Conservation (phyloP, 2,329 filamentous ascomycete genomes). For the Colletotrichum destructivum region DNA sequence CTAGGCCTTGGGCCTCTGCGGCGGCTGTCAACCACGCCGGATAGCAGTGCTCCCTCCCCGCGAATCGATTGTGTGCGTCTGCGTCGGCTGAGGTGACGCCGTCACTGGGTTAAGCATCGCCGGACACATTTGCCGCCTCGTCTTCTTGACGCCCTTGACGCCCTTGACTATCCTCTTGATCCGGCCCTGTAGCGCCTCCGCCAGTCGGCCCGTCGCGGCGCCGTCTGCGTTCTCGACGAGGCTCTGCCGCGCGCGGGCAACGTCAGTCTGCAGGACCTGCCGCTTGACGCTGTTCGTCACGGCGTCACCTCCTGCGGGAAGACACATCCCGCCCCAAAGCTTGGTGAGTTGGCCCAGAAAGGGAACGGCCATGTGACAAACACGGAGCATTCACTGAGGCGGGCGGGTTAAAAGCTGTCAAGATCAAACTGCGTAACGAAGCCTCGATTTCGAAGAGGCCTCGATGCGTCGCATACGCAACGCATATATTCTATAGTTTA, state of each 20-base stretch:
- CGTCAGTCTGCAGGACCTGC: conserved; percentile 1
- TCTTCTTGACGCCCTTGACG: background rate
- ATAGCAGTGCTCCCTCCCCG: background rate
- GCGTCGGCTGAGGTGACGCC: background rate
- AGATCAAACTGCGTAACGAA: no score
- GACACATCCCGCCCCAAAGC: no score
- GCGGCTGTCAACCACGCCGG: conserved; percentile 6
- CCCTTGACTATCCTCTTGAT: background rate
- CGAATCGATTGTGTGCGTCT: background rate
- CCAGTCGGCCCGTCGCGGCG: no score
- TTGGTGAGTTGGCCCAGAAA: conserved; percentile 37
- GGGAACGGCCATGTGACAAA: conserved; percentile 33
- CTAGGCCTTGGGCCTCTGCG: background rate
- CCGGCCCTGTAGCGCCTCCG: conserved; percentile 18
- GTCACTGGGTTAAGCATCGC: background rate
- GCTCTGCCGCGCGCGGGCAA: conserved; percentile 2
- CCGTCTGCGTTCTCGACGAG: conserved; percentile 1
- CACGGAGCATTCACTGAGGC: no score
- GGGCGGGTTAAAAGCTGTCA: background rate
- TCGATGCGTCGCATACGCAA: background rate
- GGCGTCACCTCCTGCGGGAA: conserved; percentile 4
- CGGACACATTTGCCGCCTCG: background rate
- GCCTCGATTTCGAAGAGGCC: background rate
- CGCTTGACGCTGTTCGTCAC: conserved; percentile 9
- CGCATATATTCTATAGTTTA: background rate